A percentile compares a stretch with the other conserved stretches of the same genome.
Conservation (phyloP, 1,284 basidiomycete genomes). For the Fomitopsis betulina region DNA sequence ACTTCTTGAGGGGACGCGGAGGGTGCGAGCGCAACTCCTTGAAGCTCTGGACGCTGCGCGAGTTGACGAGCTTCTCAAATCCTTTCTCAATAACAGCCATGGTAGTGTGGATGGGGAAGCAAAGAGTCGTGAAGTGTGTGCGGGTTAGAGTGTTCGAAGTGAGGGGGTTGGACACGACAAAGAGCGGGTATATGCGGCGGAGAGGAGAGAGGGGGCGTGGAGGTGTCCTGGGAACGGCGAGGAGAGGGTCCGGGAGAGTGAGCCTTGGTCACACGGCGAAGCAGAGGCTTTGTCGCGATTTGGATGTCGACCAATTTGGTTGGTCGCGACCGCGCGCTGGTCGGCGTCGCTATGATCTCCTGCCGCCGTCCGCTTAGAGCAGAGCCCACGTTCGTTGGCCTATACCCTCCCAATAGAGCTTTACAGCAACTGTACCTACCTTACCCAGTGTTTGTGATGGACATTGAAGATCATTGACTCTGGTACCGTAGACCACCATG, state of each 20-base stretch:
- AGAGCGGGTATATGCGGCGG: not conserved
- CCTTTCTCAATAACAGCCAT: not conserved
- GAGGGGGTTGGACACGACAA: not conserved
- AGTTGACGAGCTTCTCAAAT: not conserved
- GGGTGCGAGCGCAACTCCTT: conserved; percentile 8
- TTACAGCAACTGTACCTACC: no score
- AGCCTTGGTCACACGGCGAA: not conserved
- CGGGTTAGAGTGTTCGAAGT: not conserved
- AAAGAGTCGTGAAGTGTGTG: not conserved
- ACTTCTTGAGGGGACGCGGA: conserved; percentile 24
- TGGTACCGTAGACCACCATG: no score
- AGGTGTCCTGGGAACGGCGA: not conserved
- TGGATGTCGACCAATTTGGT: not conserved
- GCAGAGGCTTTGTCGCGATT: no score
- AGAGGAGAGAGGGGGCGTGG: not conserved
- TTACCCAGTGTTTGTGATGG: no score
- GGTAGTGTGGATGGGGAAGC: not conserved
- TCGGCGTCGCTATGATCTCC: not conserved
- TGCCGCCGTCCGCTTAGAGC: not conserved
- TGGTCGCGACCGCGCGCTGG: not conserved
- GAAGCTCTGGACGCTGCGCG: not conserved
- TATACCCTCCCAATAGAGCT: no score
- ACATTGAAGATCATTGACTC: no score
- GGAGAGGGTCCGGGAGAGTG: not conserved
- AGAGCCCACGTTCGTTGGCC: no score